Evolutionary conservation across 306 rosid species (phyloP), one percentile per base, ranked within the genome.

Genomic region (Cicer bijugum): DNA sequence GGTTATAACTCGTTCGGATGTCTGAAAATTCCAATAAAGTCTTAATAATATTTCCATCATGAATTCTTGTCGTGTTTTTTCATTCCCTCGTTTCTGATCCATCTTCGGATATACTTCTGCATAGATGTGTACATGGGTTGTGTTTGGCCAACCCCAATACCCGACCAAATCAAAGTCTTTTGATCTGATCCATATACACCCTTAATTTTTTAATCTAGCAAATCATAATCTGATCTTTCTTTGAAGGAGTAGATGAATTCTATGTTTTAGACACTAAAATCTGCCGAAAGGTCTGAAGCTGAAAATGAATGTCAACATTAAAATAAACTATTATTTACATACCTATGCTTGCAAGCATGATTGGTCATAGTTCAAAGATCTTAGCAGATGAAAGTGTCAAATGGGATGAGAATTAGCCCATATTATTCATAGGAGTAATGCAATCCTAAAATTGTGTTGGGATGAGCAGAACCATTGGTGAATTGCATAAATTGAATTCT

Each of bases 191-290:
- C 33, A 28, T 28, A 4, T 28, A 2, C 33, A 28, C 33, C 33
- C 44, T 60, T 35, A 43, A 60, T 60, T 60, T 6, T 19, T 59
- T 12, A 56, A 20, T 10, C 15, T 23, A 40, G 33, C 64, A 58
- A 58, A 48, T 12, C 40, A 58, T 58, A 58, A 58, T 58, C 42
- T 58, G 6, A 58, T 58, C 15, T 8, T 56, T 56, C 62, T 37
- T 56, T 56, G 66, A 33, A 59, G 44, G 66, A 59, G 66, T 59
- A 33, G 9, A 33, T 59, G 38, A 35, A 35, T 37, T n/a, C 42
- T 11, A 58, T 20, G 19, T 35, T 60, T 9, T 60, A 19, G 45
- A 28, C 16, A 44, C n/a, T 8, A 17, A 2, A 19, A 17, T 55
- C 12, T 7, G 37, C 12, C 38, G 14, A 37, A 60, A 61, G 12